These are phyloP conservation scores for Saccharomycopsis hybrid DNA, from an alignment of 1,139 yeast genomes.

Conservation along the genomic window DNA sequence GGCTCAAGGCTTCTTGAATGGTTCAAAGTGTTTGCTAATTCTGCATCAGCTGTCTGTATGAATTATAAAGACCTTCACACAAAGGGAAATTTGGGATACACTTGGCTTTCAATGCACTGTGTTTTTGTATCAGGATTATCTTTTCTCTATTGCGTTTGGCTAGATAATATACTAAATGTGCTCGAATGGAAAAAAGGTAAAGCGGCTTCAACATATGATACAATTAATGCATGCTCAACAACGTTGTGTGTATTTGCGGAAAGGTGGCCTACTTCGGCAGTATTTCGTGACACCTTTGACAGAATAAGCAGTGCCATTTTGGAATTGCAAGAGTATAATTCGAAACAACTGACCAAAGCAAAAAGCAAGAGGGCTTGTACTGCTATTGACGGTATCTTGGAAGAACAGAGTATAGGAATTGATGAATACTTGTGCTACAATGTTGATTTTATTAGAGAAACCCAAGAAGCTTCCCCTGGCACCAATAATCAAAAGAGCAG, in stretches of 20 bases:
- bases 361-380: background rate
- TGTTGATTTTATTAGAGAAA: background rate
- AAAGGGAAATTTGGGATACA: constrained; percentile 25
- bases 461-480: background rate
- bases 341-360: too few relatives aligned
- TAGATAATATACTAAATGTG: constrained; percentile 25
- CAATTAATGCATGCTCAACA: constrained; percentile 28
- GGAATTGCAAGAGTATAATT: background rate
- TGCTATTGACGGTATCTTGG: background rate
- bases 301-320: constrained; percentile 13
- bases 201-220: constrained; percentile 27
- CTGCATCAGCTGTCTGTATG: constrained; percentile 28
- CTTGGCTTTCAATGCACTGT: constrained; percentile 30
- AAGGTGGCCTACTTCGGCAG: constrained; percentile 26
- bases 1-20: constrained; percentile 26
- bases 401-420: constrained; percentile 20
- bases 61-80: constrained; percentile 27
- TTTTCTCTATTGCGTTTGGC: constrained; percentile 29
- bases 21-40: constrained; percentile 29
- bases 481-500: too few relatives aligned
- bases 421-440: constrained; percentile 22
- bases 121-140: constrained; percentile 29
- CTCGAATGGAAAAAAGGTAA: constrained; percentile 26
- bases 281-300: constrained; percentile 25
- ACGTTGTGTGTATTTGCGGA: constrained; percentile 29